Base-by-base conservation (phyloP, 106 monocot species). In the Dioscorea dumetorum region DNA sequence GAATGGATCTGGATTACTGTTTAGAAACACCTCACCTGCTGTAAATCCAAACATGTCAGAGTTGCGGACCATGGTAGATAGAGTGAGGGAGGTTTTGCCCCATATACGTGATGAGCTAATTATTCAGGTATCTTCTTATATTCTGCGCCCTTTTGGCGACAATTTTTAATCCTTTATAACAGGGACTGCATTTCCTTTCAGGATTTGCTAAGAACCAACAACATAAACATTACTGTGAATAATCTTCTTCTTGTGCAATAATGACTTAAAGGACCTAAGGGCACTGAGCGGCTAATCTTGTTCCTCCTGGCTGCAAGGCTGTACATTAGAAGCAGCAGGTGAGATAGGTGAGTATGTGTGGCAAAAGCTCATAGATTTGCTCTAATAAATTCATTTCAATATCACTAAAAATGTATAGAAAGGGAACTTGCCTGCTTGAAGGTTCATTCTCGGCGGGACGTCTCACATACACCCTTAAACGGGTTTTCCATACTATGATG, bases 61-160 rank as follows among this genome's bases (percentile, higher is more conserved):
- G n/a, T 49, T 95, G 51, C 85, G 84, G 35, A 54, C 82, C 35
- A 90, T 99, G 99, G 87, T 81, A 50, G 84, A 80, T 49, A 89
- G 93, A 64, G 93, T 93, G 23, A 63, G 93, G 22, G 99, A 99
- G 77, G 83, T 99, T 75, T 79, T 99, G 65, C 99, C 99, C 13
- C 99, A 99, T 51, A 83, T 99, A 22, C 93, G 87, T 13, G 90
- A 90, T 54, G 99, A 93, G 61, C 61, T 99, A 72, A 99, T 93
- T 52, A 83, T 99, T 70, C 83, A 93, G 99, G 99, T 99, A 78
- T 32, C 3, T 52, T 4, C 24, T 33, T 9, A 33, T 20, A 67
- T 61, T 61, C 65, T 17, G 23, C 52, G 8, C 59, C 21, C 49
- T 28, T 10, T 32, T 4, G 34, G 59, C n/a, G 34, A 15, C 17